Conservation (phyloP, 164 flowering plant genomes). For the Chloranthus sessilifolius region DNA sequence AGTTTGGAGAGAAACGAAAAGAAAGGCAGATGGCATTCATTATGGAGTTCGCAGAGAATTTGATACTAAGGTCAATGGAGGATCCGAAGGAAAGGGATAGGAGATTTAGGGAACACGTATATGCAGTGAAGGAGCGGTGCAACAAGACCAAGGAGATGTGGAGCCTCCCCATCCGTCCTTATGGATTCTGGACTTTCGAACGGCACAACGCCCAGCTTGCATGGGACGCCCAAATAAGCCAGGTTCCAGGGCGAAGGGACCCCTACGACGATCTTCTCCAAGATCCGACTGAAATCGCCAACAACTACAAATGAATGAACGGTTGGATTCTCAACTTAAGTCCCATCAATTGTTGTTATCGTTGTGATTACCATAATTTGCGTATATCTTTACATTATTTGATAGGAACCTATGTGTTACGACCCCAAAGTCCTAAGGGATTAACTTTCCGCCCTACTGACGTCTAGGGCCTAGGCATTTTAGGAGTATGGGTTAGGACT, state of each 20-base stretch:
- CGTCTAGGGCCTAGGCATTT: too few relatives aligned
- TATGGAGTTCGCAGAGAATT: constrained; percentile 92
- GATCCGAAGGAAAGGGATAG: constrained; percentile 82
- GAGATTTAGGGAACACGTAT: constrained; percentile 65
- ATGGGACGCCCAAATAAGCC: constrained; percentile 86
- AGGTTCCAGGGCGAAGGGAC: constrained; percentile 75
- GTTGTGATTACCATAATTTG: too few relatives aligned
- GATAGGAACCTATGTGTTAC: too few relatives aligned
- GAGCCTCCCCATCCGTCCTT: constrained; percentile 80
- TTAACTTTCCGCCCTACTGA: too few relatives aligned
- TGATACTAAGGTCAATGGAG: constrained; percentile 80
- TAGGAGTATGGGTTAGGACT: too few relatives aligned
- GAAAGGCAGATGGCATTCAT: constrained; percentile 54
- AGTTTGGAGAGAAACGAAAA: neutral
- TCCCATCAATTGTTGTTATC: too few relatives aligned
- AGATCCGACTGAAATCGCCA: too few relatives aligned
- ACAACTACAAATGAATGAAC: constrained; percentile 8
- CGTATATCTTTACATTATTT: too few relatives aligned
- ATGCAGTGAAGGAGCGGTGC: constrained; percentile 58
- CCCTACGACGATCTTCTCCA: constrained; percentile 81
- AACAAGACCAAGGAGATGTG: constrained; percentile 90
- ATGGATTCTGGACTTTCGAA: constrained; percentile 97
- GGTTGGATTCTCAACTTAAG: too few relatives aligned
- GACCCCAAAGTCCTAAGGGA: too few relatives aligned
- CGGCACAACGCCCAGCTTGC: constrained; percentile 79